A percentile compares a stretch with the other conserved stretches of the same genome.
Evolutionary conservation across 2,329 filamentous ascomycete genomes (phyloP).

Genomic region (Grosmannia serpens): DNA sequence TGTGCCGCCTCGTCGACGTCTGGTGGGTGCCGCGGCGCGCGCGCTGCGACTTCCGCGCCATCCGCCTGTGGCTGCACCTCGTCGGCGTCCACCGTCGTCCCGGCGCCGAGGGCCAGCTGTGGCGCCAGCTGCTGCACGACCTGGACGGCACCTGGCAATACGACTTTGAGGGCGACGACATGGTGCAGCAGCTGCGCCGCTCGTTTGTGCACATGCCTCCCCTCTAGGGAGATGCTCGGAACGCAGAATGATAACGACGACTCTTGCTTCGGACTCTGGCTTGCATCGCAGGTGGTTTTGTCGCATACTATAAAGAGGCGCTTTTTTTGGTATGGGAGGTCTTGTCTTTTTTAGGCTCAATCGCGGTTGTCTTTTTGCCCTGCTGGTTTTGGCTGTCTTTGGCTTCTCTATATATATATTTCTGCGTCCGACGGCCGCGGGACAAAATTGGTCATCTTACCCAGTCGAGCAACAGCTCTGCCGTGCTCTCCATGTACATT

Average conservation of each 20-base stretch:
- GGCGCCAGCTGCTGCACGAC: constrained; percentile 11
- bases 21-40: constrained; percentile 14
- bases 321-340: background rate
- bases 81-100: constrained; percentile 9
- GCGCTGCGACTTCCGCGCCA: constrained; percentile 15
- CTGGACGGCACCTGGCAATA: constrained; percentile 13
- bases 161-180: constrained; percentile 4
- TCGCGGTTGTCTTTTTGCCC: too few relatives aligned
- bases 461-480: too few relatives aligned
- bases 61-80: constrained; percentile 14
- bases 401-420: too few relatives aligned
- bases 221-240: background rate
- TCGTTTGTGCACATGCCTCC: background rate
- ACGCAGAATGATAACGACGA: background rate
- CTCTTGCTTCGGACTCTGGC: background rate
- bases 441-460: too few relatives aligned
- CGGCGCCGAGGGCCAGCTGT: constrained; percentile 11
- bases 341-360: too few relatives aligned
- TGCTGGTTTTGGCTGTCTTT: too few relatives aligned
- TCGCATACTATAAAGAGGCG: too few relatives aligned
- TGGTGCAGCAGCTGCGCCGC: background rate
- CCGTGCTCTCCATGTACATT: too few relatives aligned
- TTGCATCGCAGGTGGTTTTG: background rate
- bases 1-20: constrained; percentile 13
- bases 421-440: too few relatives aligned